Evolutionary conservation across 129 eudicot genomes (phyloP), one percentile per base, ranked within the genome.

Genomic region (Saposhnikovia divaricata): DNA sequence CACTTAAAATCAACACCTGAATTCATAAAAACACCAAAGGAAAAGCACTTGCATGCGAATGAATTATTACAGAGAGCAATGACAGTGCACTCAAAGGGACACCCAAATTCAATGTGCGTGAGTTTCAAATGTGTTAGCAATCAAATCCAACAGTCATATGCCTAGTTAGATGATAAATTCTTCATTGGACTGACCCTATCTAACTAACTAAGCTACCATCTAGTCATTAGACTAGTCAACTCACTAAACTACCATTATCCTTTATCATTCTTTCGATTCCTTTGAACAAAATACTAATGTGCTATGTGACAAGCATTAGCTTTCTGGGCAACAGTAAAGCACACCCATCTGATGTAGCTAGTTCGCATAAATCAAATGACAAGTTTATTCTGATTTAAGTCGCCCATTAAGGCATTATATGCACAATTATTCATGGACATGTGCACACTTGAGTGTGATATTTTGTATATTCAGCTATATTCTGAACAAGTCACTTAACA

Each of bases 1-100:
- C 96, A 76, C 97, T 92, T 87, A 90, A 83, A 57, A 95, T 95
- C 77, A 92, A 84, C 47, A 95, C 94, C 98, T 95, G 80, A 11
- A 85, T 61, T 66, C 16, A 55, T 72, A 59, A 9, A 71, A 39
- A 14, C 45, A 74, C 13, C 8, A 1, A 72, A 39, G 16, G 9
- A 21, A 9, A 42, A 40, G 6, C 15, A 40, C 12, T 72, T 72
- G 0, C 34, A 42, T 40, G 5, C 37, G 4, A 63, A 63, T 63
- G 70, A 46, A 27, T 8, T 25, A 1, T 2, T 63, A 63, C 5
- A 63, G 70, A 25, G 38, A 61, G 19, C 37, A 27, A 63, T 70
- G 10, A 18, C 27, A 38, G 1, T 68, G 74, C 44, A 16, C 45
- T 34, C 25, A 69, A 13, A 28, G 77, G 27, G 27, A 47, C 31